Evolutionary conservation across 306 rosid species (phyloP).

Genomic region (Dryas drummondii): DNA sequence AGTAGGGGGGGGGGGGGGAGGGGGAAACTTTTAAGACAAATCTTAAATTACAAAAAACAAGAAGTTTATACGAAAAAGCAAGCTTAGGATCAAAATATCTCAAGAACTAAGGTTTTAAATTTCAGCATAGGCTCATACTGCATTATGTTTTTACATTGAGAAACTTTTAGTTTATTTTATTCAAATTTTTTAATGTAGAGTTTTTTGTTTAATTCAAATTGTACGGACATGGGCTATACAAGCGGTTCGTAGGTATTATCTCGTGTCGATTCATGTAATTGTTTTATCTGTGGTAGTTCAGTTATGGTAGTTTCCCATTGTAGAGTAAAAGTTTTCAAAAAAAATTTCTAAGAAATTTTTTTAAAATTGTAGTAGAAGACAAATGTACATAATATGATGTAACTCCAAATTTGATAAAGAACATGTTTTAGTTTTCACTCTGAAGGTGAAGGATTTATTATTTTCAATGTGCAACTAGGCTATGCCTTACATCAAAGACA

Average conservation of each 20-base stretch:
- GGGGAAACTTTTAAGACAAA: background rate
- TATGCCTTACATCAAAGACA: too few relatives aligned
- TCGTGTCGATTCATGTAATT: background rate
- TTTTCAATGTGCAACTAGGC: too few relatives aligned
- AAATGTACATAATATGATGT: background rate
- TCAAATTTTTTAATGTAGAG: background rate
- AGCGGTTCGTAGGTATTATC: background rate
- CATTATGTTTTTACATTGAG: background rate
- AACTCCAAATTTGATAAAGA: background rate
- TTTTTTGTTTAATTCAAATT: background rate
- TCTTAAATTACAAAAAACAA: background rate
- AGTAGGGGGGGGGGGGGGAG: background rate
- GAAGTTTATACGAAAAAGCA: background rate
- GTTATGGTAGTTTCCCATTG: background rate
- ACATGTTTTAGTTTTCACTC: background rate
- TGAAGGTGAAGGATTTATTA: background rate
- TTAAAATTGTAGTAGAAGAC: background rate
- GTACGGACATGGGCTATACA: background rate
- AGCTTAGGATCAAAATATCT: background rate
- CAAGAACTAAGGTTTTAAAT: background rate
- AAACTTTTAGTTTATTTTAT: background rate
- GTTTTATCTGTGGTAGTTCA: background rate
- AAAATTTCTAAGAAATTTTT: background rate
- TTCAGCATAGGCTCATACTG: too few relatives aligned
- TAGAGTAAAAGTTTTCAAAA: background rate